Evolutionary conservation across 208 protist species (phyloP).

Genomic region (Trypanosoma boissoni): DNA sequence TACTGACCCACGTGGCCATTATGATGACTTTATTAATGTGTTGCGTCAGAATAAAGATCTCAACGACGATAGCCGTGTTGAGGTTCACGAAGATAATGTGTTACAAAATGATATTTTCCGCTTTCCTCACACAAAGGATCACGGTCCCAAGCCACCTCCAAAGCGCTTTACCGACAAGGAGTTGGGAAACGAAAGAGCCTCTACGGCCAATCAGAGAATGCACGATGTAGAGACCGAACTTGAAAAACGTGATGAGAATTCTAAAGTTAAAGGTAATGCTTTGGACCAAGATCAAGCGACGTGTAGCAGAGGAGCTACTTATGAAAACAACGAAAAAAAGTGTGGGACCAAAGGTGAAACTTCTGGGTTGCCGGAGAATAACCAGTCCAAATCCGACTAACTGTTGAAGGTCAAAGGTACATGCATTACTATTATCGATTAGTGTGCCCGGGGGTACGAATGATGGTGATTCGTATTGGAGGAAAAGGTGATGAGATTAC

Average conservation of each 20-base stretch:
- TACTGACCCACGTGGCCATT: constrained; percentile 77
- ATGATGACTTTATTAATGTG: constrained; percentile 64
- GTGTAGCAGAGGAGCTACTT: too few relatives aligned
- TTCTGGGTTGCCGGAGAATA: too few relatives aligned
- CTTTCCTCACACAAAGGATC: constrained; percentile 66
- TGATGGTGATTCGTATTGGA: too few relatives aligned
- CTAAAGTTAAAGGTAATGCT: too few relatives aligned
- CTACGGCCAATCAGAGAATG: neutral
- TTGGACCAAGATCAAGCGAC: too few relatives aligned
- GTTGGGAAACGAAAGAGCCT: neutral
- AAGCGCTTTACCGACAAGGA: constrained; percentile 14
- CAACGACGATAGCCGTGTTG: constrained; percentile 34
- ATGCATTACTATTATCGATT: too few relatives aligned
- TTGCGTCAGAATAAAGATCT: constrained; percentile 59
- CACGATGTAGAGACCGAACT: neutral
- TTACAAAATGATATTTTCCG: constrained; percentile 50
- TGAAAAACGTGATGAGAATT: neutral
- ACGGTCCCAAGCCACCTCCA: constrained; percentile 46
- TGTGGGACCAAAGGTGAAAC: neutral
- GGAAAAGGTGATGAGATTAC: too few relatives aligned
- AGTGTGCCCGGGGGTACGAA: too few relatives aligned
- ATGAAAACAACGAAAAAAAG: constrained; percentile 1
- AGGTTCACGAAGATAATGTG: constrained; percentile 62
- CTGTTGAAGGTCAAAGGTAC: too few relatives aligned
- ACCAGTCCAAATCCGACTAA: too few relatives aligned